Conservation (phyloP, 1,284 basidiomycete genomes). For the Xerocomus minutiporus region DNA sequence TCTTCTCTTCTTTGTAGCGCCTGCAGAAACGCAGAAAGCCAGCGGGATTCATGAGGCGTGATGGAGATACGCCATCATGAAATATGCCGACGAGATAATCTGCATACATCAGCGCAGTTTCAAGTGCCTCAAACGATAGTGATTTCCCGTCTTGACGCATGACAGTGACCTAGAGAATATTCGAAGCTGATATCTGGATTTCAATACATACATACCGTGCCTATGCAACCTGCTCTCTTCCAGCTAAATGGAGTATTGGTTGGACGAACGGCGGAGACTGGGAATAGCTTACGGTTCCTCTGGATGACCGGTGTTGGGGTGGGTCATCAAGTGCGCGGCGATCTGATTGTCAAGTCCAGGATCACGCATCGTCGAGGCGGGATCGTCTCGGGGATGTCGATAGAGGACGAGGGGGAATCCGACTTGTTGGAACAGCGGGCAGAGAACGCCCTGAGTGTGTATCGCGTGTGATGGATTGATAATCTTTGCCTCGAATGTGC, state of each 20-base stretch:
- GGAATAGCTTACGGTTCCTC: constrained; percentile 10
- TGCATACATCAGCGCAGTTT: constrained; percentile 25
- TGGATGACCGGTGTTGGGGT: constrained; percentile 19
- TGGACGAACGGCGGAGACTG: background rate
- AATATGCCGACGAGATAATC: constrained; percentile 22
- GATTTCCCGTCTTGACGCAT: constrained; percentile 25
- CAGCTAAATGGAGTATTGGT: constrained; percentile 12
- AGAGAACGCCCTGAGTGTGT: constrained; percentile 15
- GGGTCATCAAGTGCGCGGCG: constrained; percentile 21
- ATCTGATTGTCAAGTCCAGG: constrained; percentile 24
- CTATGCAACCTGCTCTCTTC: constrained; percentile 22
- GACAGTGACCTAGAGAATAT: constrained; percentile 18
- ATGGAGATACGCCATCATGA: constrained; percentile 14
- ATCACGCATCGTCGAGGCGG: constrained; percentile 14
- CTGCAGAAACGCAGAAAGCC: constrained; percentile 25
- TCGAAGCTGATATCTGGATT: background rate
- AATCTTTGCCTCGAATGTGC: constrained; percentile 18
- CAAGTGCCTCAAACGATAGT: constrained; percentile 24
- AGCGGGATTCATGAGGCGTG: constrained; percentile 16
- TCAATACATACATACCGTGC: constrained; percentile 17
- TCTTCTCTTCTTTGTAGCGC: constrained; percentile 19
- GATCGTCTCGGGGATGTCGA: constrained; percentile 16
- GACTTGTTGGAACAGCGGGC: constrained; percentile 20
- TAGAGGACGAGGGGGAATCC: constrained; percentile 25
- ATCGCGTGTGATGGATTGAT: constrained; percentile 22